Evolutionary conservation across 257 asterid genomes (phyloP).

Genomic region (Solanum chmielewskii): DNA sequence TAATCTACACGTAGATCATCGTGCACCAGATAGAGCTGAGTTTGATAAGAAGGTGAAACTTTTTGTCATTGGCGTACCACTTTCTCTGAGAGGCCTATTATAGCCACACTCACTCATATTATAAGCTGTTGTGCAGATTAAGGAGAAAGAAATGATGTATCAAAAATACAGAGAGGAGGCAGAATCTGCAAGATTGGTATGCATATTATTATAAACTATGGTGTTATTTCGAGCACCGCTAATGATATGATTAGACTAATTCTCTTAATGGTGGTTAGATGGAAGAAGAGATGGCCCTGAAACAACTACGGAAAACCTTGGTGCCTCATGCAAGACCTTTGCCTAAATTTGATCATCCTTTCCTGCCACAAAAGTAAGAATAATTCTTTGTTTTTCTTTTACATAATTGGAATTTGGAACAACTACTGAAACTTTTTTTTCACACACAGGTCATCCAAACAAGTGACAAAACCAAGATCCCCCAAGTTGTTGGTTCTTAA

Average conservation of each 20-base stretch:
- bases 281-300: slow-evolving; percentile 96
- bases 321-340: slow-evolving; percentile 88
- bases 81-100: background rate
- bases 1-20: slow-evolving; percentile 52
- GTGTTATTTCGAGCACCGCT: background rate
- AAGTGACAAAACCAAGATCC: slow-evolving; percentile 65
- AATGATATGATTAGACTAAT: background rate
- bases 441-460: slow-evolving; percentile 50
- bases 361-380: slow-evolving; percentile 72
- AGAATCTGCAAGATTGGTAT: slow-evolving; percentile 75
- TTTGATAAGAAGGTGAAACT: slow-evolving; percentile 70
- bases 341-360: slow-evolving; percentile 65
- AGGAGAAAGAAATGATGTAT: slow-evolving; percentile 76
- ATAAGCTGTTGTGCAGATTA: slow-evolving; percentile 31
- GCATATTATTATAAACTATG: background rate
- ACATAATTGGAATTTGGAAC: background rate
- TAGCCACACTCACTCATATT: background rate
- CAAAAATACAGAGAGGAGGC: slow-evolving; percentile 89
- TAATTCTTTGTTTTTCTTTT: background rate
- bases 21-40: slow-evolving; percentile 77
- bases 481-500: slow-evolving; percentile 50
- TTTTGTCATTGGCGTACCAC: background rate
- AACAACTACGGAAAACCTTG: slow-evolving; percentile 66
- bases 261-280: slow-evolving; percentile 23
- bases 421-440: background rate